Conservation (phyloP, 768 basidiomycete genomes). For the Glaciozyma martinii region DNA sequence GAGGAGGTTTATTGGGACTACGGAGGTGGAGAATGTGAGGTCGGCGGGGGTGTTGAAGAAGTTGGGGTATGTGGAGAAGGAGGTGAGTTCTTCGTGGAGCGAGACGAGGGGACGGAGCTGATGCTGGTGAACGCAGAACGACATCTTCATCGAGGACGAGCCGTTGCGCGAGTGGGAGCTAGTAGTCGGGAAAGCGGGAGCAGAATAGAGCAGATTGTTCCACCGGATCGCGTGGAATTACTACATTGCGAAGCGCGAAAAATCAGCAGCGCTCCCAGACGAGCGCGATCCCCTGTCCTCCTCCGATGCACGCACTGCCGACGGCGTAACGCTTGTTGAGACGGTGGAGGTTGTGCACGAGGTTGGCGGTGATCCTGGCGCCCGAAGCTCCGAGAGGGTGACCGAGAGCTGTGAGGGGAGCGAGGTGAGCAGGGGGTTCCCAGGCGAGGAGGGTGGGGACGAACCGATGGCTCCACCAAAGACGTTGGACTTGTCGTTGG, state of each 20-base stretch:
- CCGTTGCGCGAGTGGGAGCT: background rate
- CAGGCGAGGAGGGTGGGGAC: conserved; percentile 2
- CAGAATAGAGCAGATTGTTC: no score
- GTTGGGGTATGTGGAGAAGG: background rate
- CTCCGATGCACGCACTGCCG: conserved; percentile 43
- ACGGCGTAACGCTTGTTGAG: conserved; percentile 41
- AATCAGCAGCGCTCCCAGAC: conserved; percentile 18
- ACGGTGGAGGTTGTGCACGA: conserved; percentile 41
- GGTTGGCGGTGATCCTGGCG: conserved; percentile 39
- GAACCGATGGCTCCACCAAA: conserved; percentile 41
- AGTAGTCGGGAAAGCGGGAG: background rate
- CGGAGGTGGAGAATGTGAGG: background rate
- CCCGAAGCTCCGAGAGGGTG: conserved; percentile 34
- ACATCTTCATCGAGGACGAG: background rate
- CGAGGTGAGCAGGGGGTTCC: background rate
- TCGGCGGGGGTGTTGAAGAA: background rate
- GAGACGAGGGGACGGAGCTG: background rate
- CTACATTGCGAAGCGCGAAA: no score
- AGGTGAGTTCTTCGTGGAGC: background rate
- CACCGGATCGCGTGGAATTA: no score
- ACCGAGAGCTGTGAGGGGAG: conserved; percentile 21
- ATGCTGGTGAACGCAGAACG: background rate
- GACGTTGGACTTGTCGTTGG: conserved; percentile 36
- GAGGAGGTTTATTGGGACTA: background rate
- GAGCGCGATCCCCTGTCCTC: conserved; percentile 38